Conservation (phyloP, 2,329 filamentous ascomycete species). For the Elsinoe perseae region DNA sequence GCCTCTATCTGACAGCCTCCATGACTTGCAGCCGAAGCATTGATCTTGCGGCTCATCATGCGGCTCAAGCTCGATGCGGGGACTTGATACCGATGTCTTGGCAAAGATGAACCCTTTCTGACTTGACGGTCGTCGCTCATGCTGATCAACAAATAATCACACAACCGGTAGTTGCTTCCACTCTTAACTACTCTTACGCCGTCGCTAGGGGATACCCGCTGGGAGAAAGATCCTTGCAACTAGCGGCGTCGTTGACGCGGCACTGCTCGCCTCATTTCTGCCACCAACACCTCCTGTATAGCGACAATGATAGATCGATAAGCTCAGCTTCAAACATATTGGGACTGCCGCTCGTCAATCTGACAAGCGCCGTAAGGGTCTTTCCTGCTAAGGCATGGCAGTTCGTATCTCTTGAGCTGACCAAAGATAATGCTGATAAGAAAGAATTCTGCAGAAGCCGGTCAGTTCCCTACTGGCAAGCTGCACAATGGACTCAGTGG, state of each 20-base stretch:
- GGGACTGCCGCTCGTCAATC: neutral
- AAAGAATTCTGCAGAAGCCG: neutral
- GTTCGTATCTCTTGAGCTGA: neutral
- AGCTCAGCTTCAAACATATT: neutral
- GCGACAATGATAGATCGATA: conserved; percentile 4
- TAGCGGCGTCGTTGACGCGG: neutral
- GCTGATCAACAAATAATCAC: neutral
- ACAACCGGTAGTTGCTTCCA: neutral
- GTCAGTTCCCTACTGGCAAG: conserved; percentile 32
- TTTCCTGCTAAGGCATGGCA: neutral
- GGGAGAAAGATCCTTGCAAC: too few relatives aligned
- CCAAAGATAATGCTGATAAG: neutral
- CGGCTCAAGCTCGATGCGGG: conserved; percentile 1
- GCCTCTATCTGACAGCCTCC: neutral
- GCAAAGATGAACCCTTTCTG: neutral
- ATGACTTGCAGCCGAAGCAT: neutral
- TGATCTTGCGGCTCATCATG: conserved; percentile 5
- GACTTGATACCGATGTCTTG: conserved; percentile 3
- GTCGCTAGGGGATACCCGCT: too few relatives aligned
- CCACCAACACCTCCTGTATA: neutral
- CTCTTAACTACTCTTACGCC: too few relatives aligned
- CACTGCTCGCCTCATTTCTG: neutral
- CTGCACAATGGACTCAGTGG: conserved; percentile 43
- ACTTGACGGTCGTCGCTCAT: neutral
- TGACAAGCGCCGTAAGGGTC: neutral